These are phyloP conservation scores for Urtica urens DNA, from an alignment of 306 rosid species.

Conservation along the genomic window DNA sequence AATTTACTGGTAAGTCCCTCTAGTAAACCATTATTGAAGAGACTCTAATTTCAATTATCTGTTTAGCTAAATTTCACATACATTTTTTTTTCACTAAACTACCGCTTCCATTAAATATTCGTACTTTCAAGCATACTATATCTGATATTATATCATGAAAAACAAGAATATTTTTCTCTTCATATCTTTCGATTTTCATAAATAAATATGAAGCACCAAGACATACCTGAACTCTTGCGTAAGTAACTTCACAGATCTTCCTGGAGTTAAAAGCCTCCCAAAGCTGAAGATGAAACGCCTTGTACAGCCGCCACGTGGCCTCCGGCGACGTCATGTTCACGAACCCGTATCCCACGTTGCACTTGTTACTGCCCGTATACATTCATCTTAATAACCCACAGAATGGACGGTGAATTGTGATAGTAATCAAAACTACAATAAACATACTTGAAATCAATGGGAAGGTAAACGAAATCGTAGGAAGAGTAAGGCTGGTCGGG, in stretches of 20 bases:
- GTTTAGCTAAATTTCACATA: too few species aligned
- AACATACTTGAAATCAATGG: conserved; percentile 85
- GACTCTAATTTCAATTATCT: too few species aligned
- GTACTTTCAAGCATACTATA: too few species aligned
- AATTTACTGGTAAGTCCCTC: too few species aligned
- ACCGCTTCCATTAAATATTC: too few species aligned
- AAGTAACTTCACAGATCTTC: conserved; percentile 80
- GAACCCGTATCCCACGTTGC: conserved; percentile 96
- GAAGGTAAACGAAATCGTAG: conserved; percentile 85
- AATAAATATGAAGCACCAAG: too few species aligned
- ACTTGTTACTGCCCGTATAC: conserved; percentile 80
- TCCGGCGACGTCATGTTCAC: conserved; percentile 91
- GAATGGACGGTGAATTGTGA: background rate
- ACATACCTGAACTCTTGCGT: conserved; percentile 91
- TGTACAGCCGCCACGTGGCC: conserved; percentile 68
- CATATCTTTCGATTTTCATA: too few species aligned
- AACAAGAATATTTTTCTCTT: too few species aligned
- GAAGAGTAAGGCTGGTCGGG: conserved; percentile 57
- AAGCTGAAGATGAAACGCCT: conserved; percentile 79
- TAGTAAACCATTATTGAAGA: too few species aligned
- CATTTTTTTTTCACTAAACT: too few species aligned
- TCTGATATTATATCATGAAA: too few species aligned
- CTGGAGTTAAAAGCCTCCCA: conserved; percentile 95
- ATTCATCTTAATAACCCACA: too few species aligned
- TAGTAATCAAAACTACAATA: background rate